These are phyloP conservation scores for Clonostachys chloroleuca DNA, from an alignment of 2,329 filamentous ascomycete species.

Conservation along the genomic window DNA sequence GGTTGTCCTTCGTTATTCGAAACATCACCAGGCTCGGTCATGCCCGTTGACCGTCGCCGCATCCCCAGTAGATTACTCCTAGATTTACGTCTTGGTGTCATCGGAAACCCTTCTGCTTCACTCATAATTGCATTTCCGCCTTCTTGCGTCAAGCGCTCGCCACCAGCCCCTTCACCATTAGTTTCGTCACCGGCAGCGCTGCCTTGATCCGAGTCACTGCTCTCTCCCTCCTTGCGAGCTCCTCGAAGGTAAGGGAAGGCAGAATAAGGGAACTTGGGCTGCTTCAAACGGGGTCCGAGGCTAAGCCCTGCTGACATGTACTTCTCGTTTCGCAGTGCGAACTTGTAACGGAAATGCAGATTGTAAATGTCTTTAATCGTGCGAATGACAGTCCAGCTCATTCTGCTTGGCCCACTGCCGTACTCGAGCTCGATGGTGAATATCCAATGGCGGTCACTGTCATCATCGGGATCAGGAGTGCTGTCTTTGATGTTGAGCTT, in stretches of 20 bases:
- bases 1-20: slow-evolving; percentile 32
- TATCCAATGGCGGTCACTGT: slow-evolving; percentile 66
- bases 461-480: slow-evolving; percentile 58
- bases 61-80: slow-evolving; percentile 48
- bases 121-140: slow-evolving; percentile 45
- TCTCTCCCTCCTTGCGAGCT: slow-evolving; percentile 73
- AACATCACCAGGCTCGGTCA: slow-evolving; percentile 40
- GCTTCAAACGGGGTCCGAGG: slow-evolving; percentile 64
- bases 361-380: slow-evolving; percentile 89
- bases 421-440: slow-evolving; percentile 95
- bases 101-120: slow-evolving; percentile 22
- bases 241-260: slow-evolving; percentile 87
- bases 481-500: slow-evolving; percentile 86
- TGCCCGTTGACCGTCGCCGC: slow-evolving; percentile 46
- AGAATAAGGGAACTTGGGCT: slow-evolving; percentile 85
- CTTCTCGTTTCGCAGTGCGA: slow-evolving; percentile 78
- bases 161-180: slow-evolving; percentile 44
- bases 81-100: slow-evolving; percentile 39
- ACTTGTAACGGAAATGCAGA: slow-evolving; percentile 88
- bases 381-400: slow-evolving; percentile 92
- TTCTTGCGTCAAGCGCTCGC: slow-evolving; percentile 46
- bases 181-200: slow-evolving; percentile 35
- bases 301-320: slow-evolving; percentile 68
- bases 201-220: slow-evolving; percentile 70
- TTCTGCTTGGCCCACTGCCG: slow-evolving; percentile 88